Evolutionary conservation across 345 rosid species (phyloP).

Genomic region (Hevea brasiliensis): DNA sequence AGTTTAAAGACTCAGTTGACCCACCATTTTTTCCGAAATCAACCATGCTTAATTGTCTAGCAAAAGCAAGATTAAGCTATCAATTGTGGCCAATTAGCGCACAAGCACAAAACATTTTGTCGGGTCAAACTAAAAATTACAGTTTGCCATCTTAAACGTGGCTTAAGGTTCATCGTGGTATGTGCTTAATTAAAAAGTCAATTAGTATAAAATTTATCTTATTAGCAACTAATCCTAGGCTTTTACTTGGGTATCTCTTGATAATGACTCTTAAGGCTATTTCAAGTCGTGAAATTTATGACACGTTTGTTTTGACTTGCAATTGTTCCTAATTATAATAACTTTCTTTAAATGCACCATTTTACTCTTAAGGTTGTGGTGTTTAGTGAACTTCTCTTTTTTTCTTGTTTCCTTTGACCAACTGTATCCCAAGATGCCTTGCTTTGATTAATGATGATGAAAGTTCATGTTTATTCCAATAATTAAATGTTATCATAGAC

Average conservation of each 20-base stretch:
- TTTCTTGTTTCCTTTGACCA: not conserved
- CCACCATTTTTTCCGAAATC: not conserved
- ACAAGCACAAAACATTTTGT: conserved; percentile 10
- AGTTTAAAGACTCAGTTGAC: not conserved
- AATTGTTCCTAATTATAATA: conserved; percentile 6
- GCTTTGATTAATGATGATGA: not conserved
- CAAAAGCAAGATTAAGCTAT: not conserved
- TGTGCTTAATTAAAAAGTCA: conserved; percentile 21
- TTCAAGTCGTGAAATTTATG: conserved; percentile 10
- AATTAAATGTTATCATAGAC: too few species aligned
- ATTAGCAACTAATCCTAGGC: not conserved
- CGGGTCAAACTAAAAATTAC: not conserved
- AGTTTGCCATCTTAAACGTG: conserved; percentile 18
- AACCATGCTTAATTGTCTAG: conserved; percentile 5
- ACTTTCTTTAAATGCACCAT: conserved; percentile 3
- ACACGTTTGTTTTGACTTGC: conserved; percentile 19
- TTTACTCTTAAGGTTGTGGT: conserved; percentile 13
- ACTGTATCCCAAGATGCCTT: too few species aligned
- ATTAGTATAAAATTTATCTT: conserved; percentile 14
- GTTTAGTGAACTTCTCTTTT: not conserved
- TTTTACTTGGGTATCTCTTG: conserved; percentile 25
- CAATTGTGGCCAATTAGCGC: conserved; percentile 12
- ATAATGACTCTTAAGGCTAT: not conserved
- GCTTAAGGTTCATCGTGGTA: conserved; percentile 14
- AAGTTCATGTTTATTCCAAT: not conserved